Percentiles rank a stretch among this genome's conserved stretches.
Conservation (phyloP, 495 filamentous ascomycete species). For the Tuber borchii region DNA sequence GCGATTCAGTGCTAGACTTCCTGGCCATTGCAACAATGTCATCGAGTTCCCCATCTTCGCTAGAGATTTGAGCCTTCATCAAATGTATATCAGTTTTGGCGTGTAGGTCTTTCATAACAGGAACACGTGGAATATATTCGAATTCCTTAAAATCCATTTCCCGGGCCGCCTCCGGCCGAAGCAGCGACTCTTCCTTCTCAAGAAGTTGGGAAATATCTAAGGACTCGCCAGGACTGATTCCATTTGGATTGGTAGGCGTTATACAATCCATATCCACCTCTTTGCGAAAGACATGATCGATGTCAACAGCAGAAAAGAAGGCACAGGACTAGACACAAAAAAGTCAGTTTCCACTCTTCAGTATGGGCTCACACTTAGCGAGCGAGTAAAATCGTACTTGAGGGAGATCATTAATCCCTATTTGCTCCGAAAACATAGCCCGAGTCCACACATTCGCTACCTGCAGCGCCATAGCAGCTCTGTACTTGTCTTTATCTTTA, state of each 20-base stretch:
- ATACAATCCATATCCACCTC: constrained; percentile 97
- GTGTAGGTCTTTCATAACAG: constrained; percentile 68
- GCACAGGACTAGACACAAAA: constrained; percentile 56
- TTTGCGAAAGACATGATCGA: constrained; percentile 88
- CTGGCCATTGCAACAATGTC: constrained; percentile 49
- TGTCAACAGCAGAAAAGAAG: constrained; percentile 91
- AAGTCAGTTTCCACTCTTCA: background rate
- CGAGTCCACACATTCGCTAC: constrained; percentile 94
- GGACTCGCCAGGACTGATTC: constrained; percentile 78
- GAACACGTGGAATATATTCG: constrained; percentile 60
- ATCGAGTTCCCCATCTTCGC: constrained; percentile 62
- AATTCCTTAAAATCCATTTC: constrained; percentile 51
- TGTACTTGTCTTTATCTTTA: constrained; percentile 76
- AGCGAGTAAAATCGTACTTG: constrained; percentile 45
- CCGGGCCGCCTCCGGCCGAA: constrained; percentile 47
- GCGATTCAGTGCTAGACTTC: background rate
- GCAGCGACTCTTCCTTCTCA: constrained; percentile 53
- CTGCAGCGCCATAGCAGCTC: constrained; percentile 83
- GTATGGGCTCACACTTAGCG: background rate
- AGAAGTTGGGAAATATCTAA: constrained; percentile 72
- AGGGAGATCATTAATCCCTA: constrained; percentile 90
- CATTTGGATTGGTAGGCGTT: constrained; percentile 73
- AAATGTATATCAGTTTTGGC: constrained; percentile 48
- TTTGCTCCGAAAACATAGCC: constrained; percentile 92
- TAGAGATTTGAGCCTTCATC: constrained; percentile 75